These are phyloP conservation scores for Plasmodium inui DNA, from an alignment of 169 alveolate species.

Conservation along the genomic window DNA sequence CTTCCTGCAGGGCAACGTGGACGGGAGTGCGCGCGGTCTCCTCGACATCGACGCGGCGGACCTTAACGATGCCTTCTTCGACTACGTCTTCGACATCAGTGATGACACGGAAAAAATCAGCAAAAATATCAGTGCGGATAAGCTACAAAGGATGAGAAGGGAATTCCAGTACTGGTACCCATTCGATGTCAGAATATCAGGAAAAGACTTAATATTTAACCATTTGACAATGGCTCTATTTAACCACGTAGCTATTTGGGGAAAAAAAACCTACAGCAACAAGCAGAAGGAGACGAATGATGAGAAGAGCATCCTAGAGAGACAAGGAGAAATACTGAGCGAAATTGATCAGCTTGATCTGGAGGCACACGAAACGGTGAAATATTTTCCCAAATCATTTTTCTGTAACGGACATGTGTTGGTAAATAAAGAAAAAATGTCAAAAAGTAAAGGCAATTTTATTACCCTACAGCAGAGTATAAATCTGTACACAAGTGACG, in stretches of 20 bases:
- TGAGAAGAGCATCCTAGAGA: constrained; percentile 34
- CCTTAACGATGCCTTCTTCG: constrained; percentile 95
- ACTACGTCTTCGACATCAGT: constrained; percentile 92
- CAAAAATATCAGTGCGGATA: constrained; percentile 79
- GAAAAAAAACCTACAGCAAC: constrained; percentile 51
- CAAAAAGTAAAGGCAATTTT: constrained; percentile 97
- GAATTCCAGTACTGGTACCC: constrained; percentile 97
- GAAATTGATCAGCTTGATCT: constrained; percentile 44
- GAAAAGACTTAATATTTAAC: constrained; percentile 98
- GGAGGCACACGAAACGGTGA: constrained; percentile 32
- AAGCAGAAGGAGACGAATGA: constrained; percentile 24
- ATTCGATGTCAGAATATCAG: constrained; percentile 91
- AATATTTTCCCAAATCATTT: constrained; percentile 93
- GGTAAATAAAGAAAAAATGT: constrained; percentile 97
- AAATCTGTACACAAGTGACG: constrained; percentile 96
- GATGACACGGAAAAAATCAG: constrained; percentile 87
- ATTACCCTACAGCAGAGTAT: constrained; percentile 94
- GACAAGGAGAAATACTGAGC: constrained; percentile 65
- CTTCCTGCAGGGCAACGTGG: constrained; percentile 93
- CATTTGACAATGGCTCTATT: constrained; percentile 98
- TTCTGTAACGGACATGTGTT: constrained; percentile 98
- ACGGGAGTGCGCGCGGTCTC: constrained; percentile 91
- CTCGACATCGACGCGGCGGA: constrained; percentile 91
- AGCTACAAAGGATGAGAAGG: constrained; percentile 88
- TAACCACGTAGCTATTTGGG: constrained; percentile 99